These are phyloP conservation scores for Nemophila menziesii DNA, from an alignment of 257 asterid genomes.

Conservation along the genomic window DNA sequence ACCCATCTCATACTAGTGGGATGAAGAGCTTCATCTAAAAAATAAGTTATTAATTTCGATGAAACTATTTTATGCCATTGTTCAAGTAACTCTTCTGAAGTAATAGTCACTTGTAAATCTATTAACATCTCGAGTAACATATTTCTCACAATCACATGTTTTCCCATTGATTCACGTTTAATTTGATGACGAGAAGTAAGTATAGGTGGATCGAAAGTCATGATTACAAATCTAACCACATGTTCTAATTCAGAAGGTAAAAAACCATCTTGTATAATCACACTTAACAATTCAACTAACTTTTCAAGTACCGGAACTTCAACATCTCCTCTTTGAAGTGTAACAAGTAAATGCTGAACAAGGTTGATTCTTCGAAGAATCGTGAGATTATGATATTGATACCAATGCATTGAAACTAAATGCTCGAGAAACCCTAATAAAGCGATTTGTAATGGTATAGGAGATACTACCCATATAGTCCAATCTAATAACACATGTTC, in stretches of 20 bases:
- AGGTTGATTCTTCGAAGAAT: constrained; percentile 92
- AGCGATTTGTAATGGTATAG: constrained; percentile 75
- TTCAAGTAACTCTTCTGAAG: constrained; percentile 94
- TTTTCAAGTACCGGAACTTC: constrained; percentile 94
- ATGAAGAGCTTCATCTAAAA: constrained; percentile 97
- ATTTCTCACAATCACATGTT: constrained; percentile 94
- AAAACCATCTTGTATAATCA: constrained; percentile 92
- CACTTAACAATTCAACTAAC: constrained; percentile 79
- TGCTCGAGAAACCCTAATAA: constrained; percentile 94
- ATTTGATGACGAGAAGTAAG: constrained; percentile 49
- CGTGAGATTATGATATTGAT: constrained; percentile 91
- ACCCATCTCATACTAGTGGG: constrained; percentile 99
- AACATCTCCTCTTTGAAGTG: constrained; percentile 97
- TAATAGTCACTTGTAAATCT: constrained; percentile 94
- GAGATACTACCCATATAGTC: constrained; percentile 97
- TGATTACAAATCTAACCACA: constrained; percentile 87
- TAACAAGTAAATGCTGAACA: constrained; percentile 90
- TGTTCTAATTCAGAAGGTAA: constrained; percentile 92
- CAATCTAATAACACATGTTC: constrained; percentile 98
- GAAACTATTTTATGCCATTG: constrained; percentile 99
- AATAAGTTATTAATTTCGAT: constrained; percentile 74
- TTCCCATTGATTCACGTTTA: constrained; percentile 83
- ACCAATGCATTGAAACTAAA: constrained; percentile 99
- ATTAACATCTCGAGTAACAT: constrained; percentile 98
- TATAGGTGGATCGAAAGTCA: constrained; percentile 95